Evolutionary conservation across 2,329 filamentous ascomycete species (phyloP).

Genomic region (Cordyceps tenuipes): DNA sequence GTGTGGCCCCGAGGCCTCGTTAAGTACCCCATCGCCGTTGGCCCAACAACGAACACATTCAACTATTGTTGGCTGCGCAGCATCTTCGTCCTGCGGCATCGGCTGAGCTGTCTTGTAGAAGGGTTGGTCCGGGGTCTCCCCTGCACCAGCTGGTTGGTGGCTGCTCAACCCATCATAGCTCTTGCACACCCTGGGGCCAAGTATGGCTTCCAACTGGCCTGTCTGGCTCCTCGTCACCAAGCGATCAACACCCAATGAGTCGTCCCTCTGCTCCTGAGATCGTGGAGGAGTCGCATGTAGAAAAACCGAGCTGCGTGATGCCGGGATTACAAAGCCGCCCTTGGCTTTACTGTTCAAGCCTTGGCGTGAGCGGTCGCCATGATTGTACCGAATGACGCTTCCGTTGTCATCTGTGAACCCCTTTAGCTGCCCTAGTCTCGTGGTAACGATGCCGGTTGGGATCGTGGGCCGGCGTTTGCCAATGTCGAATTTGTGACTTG

Average conservation of each 20-base stretch:
- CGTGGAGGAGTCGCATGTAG: not conserved
- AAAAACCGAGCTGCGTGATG: constrained; percentile 7
- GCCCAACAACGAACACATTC: not conserved
- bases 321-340: constrained; percentile 14
- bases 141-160: not conserved
- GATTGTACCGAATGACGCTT: not conserved
- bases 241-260: not conserved
- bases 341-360: constrained; percentile 13
- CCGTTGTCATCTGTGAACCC: not conserved
- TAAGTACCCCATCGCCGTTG: constrained; percentile 4
- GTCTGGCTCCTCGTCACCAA: not conserved
- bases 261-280: not conserved
- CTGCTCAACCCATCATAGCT: not conserved
- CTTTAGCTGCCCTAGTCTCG: constrained; percentile 5
- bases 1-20: constrained; percentile 16
- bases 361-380: constrained; percentile 18
- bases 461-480: not conserved
- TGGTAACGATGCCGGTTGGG: constrained; percentile 1
- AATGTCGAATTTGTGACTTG: not conserved
- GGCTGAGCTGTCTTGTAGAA: not conserved
- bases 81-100: not conserved
- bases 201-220: not conserved
- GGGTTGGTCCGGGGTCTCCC: not conserved
- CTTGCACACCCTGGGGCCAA: not conserved
- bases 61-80: not conserved